Conservation (phyloP, 164 flowering plant species). For the Kingdonia uniflora region DNA sequence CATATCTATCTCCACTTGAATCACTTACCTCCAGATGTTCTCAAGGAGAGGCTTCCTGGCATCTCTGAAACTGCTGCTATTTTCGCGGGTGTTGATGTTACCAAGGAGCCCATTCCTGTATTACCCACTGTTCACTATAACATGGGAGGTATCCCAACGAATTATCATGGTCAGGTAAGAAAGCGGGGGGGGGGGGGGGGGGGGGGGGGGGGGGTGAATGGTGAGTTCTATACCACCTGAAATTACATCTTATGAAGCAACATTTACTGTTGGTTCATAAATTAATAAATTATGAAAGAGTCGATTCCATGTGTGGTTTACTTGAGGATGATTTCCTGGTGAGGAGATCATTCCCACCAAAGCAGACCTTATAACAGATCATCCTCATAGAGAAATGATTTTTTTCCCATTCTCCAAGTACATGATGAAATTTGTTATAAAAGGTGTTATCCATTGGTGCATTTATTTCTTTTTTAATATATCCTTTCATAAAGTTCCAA, state of each 20-base stretch:
- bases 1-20: constrained; percentile 63
- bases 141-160: constrained; percentile 99
- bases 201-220: too few relatives aligned
- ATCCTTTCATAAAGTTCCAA: background rate
- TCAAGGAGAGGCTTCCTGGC: constrained; percentile 98
- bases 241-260: too few relatives aligned
- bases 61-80: constrained; percentile 99
- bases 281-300: background rate
- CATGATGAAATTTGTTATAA: too few relatives aligned
- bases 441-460: too few relatives aligned
- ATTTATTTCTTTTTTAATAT: background rate
- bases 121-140: constrained; percentile 97
- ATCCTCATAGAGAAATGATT: too few relatives aligned
- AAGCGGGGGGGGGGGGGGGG: too few relatives aligned
- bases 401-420: too few relatives aligned
- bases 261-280: too few relatives aligned
- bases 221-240: too few relatives aligned
- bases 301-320: background rate
- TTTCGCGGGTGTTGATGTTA: constrained; percentile 98
- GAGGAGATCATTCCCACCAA: too few relatives aligned
- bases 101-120: constrained; percentile 98
- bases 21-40: constrained; percentile 98
- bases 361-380: too few relatives aligned
- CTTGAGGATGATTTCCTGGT: too few relatives aligned
- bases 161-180: constrained; percentile 89